Evolutionary conservation across 345 rosid genomes (phyloP).

Genomic region (Syzygium oleosum): DNA sequence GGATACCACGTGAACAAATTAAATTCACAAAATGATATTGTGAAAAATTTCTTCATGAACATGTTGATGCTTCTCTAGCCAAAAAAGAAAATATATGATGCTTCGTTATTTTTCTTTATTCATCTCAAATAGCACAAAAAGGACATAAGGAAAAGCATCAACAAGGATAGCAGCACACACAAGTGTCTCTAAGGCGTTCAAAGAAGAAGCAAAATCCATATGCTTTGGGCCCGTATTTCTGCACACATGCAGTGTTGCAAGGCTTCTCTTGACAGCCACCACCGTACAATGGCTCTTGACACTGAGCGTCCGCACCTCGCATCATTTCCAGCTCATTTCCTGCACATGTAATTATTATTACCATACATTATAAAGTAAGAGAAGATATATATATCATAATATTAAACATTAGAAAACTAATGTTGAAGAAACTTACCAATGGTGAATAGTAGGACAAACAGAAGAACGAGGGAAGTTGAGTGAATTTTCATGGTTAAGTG

Average conservation of each 20-base stretch:
- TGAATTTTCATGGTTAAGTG: background rate
- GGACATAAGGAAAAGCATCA: background rate
- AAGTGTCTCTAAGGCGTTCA: background rate
- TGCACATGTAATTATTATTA: too few relatives aligned
- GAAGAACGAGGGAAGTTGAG: background rate
- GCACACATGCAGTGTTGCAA: background rate
- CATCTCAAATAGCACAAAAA: background rate
- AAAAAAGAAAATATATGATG: background rate
- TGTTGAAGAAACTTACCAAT: background rate
- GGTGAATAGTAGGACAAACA: background rate
- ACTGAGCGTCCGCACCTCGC: background rate
- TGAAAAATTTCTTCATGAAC: background rate
- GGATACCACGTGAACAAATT: background rate
- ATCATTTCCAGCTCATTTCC: too few relatives aligned
- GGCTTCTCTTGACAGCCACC: background rate
- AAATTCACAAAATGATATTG: background rate
- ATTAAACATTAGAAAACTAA: background rate
- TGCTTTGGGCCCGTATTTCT: background rate
- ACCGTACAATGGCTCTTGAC: background rate
- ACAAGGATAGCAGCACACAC: background rate
- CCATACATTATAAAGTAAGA: too few relatives aligned
- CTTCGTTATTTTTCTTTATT: background rate
- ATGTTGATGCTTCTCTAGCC: background rate
- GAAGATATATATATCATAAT: background rate
- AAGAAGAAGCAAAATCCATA: background rate